Base-by-base conservation (phyloP, 306 rosid species). In the Morella rubra region DNA sequence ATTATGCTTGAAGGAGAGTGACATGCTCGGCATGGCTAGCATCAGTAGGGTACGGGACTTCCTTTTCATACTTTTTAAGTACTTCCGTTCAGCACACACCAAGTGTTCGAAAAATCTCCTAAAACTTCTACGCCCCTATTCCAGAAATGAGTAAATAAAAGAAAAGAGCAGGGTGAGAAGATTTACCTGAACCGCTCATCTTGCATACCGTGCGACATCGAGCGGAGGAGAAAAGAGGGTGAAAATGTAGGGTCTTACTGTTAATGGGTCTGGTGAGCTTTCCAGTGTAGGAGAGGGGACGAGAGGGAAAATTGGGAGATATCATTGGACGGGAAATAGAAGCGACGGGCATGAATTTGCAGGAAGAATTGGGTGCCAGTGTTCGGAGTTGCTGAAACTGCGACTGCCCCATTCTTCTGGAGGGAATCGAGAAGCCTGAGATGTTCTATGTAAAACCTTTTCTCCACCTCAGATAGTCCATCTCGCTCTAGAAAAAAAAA, bases 181-280 rank as follows among this genome's bases (percentile, higher is more conserved):
- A 50, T 45, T 72, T 83, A 93, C 97, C 98, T 78, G 91, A 86
- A 0, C 84, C 86, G 73, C 71, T 85, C 82, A 75, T 45, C 47
- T 75, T 87, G 95, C 97, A 85, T 12, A 71, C 24, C 3, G 81
- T 41, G 62, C 27, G 74, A 71, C 78, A 72, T 6, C 77, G 89
- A 59, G 62, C 52, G 47, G 32, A 41, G 52, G 76, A 20, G 76
- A 65, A 44, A n/a, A 76, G 66, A 20, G 79, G 40, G 67, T 55
- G 84, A 15, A 50, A 70, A 15, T 58, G 74, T 69, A 77, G 78
- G 70, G 67, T 50, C 14, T 66, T 44, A 32, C 11, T 45, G 70
- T 66, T 44, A 32, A 11, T 45, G 73, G 75, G 49, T 47, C 37
- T 65, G 68, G 71, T 19, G 69, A 44, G 79, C 14, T 10, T 65